Base-by-base conservation (phyloP, 106 monocot genomes). In the Dioscorea dumetorum region DNA sequence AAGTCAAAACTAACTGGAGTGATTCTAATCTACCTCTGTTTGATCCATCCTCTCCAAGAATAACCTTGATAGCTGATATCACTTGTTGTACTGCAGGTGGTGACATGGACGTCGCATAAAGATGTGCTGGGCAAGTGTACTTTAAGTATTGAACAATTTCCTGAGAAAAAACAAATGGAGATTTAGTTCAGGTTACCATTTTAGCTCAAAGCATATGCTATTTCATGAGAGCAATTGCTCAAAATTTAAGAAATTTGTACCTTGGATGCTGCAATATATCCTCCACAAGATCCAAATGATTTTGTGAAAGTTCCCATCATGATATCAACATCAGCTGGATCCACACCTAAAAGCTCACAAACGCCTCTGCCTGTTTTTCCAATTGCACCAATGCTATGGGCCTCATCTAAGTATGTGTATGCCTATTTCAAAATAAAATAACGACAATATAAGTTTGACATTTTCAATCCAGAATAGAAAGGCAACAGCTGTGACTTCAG, bases 281-380 rank as follows among this genome's bases (percentile, higher is more conserved):
- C 90, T 59, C 90, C 90, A 78, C 90, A 90, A 50, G 90, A 90
- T 50, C 90, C 90, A 81, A 90, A 90, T 61, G 86, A 86, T 61
- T 90, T 90, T 51, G 90, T 90, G 60, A 90, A 90, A 59, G 90
- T 90, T 58, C 90, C 90, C 90, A 90, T 90, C 90, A 90, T 90
- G 35, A 90, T 81, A 71, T 90, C 90, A 41, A 90, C 72, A 76
- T 90, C 86, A 67, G 90, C 81, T 51, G 90, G 80, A 64, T 90
- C 76, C 16, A 90, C 90, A 19, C 90, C 86, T 48, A 90, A 61
- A 49, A 90, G 90, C 70, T 90, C 90, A 68, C 90, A 90, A 58
- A 86, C 90, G 60, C 90, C 90, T 68, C 81, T 69, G 0, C 90
- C 90, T 13, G 90, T 66, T 81, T 81, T 75, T 22, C 90, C 90